A percentile compares a stretch with the other conserved stretches of the same genome.
Conservation (phyloP, 495 filamentous ascomycete genomes). For the Tuber microsphaerosporum region DNA sequence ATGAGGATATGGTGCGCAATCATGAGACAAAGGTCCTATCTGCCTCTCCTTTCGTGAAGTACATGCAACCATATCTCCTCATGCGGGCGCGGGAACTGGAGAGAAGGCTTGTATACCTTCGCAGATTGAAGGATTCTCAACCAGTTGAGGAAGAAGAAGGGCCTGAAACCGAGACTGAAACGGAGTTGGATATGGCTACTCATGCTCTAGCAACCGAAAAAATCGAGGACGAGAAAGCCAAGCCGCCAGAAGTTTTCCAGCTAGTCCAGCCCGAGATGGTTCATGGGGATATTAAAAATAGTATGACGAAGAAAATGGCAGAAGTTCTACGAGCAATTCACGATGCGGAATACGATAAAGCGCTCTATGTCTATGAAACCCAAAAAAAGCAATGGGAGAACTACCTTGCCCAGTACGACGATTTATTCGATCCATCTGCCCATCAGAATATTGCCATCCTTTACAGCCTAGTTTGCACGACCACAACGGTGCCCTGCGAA, state of each 20-base stretch:
- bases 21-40: conserved; percentile 90
- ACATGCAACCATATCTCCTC: conserved; percentile 84
- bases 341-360: conserved; percentile 93
- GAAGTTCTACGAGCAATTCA: conserved; percentile 91
- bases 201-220: conserved; percentile 7
- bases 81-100: conserved; percentile 89
- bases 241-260: conserved; percentile 58
- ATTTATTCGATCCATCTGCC: conserved; percentile 84
- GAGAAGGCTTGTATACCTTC: conserved; percentile 68
- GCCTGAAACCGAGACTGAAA: conserved; percentile 30
- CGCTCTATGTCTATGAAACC: conserved; percentile 84
- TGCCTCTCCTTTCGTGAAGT: conserved; percentile 91
- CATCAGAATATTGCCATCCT: conserved; percentile 96
- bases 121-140: conserved; percentile 72
- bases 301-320: conserved; percentile 73
- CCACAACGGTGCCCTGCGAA: conserved; percentile 81
- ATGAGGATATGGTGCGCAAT: conserved; percentile 87
- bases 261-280: conserved; percentile 94
- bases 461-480: conserved; percentile 84
- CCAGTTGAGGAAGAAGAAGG: conserved; percentile 49
- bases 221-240: conserved; percentile 26
- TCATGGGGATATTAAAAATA: conserved; percentile 55
- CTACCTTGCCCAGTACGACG: conserved; percentile 71
- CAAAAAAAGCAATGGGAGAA: conserved; percentile 94
- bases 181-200: conserved; percentile 10